Percentiles rank a stretch among this genome's conserved stretches.
These are phyloP conservation scores for Yamadazyma philogaea DNA, from an alignment of 805 yeast genomes.

Conservation along the genomic window DNA sequence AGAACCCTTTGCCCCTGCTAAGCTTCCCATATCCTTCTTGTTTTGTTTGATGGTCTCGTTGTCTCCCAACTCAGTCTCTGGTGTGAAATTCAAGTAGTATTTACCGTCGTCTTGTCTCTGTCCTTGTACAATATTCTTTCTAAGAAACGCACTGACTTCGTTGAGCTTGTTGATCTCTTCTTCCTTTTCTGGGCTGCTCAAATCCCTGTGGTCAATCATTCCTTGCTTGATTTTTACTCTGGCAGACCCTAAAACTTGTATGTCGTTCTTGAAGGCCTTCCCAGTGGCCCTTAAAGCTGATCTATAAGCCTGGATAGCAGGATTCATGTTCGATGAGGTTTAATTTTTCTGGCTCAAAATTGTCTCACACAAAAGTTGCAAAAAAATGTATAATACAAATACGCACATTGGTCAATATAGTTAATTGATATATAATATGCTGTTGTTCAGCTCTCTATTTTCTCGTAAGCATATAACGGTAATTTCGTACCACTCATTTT, in stretches of 20 bases:
- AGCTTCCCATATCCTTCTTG: slow-evolving; percentile 41
- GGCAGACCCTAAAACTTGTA: slow-evolving; percentile 52
- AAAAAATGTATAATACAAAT: neutral
- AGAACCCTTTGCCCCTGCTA: slow-evolving; percentile 49
- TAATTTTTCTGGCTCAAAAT: neutral
- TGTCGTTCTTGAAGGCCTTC: slow-evolving; percentile 55
- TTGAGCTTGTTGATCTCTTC: slow-evolving; percentile 54
- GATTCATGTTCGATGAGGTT: neutral
- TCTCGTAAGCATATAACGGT: slow-evolving; percentile 55
- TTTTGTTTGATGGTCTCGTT: slow-evolving; percentile 70
- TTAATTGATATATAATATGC: neutral
- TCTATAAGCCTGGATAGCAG: slow-evolving; percentile 56
- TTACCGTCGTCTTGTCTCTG: slow-evolving; percentile 42
- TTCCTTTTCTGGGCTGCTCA: slow-evolving; percentile 18
- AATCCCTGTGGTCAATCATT: slow-evolving; percentile 32
- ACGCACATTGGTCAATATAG: slow-evolving; percentile 1
- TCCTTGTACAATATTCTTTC: slow-evolving; percentile 86
- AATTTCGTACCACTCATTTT: slow-evolving; percentile 35
- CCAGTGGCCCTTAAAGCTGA: slow-evolving; percentile 64
- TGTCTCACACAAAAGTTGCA: neutral
- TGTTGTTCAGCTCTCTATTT: slow-evolving; percentile 1
- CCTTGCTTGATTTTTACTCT: slow-evolving; percentile 58
- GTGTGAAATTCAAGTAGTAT: slow-evolving; percentile 66
- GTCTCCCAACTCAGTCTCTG: slow-evolving; percentile 85
- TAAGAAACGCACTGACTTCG: slow-evolving; percentile 68